phyloP scores from a whole-genome alignment of 305 asterid species.

The Vinca major region DNA sequence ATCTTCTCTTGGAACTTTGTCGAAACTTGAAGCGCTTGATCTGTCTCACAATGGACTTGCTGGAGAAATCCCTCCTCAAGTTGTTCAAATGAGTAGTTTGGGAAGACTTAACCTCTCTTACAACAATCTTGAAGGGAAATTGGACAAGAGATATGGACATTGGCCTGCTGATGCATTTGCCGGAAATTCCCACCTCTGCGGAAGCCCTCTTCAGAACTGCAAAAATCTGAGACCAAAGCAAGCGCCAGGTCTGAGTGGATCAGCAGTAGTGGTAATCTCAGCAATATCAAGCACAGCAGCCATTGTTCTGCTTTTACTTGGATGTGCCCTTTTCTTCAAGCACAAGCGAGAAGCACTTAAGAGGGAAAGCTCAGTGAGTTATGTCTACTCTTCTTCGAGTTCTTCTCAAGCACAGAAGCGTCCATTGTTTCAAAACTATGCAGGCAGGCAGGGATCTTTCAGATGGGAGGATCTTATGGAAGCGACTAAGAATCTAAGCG shows the following conservation, averaged over 20 bases:
- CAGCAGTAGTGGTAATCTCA: constrained; percentile 54
- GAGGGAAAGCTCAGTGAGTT: constrained; percentile 36
- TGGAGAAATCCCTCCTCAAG: constrained; percentile 64
- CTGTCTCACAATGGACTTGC: constrained; percentile 59
- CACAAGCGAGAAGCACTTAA: constrained; percentile 44
- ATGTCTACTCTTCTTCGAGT: constrained; percentile 38
- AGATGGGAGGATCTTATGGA: constrained; percentile 83
- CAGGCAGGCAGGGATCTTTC: constrained; percentile 38
- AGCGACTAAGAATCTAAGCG: constrained; percentile 78
- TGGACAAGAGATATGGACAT: constrained; percentile 46
- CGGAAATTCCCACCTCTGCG: constrained; percentile 63
- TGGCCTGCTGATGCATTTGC: constrained; percentile 67
- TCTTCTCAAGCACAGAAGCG: constrained; percentile 65
- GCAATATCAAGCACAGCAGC: constrained; percentile 45
- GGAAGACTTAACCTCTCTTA: constrained; percentile 65
- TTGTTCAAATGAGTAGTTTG: constrained; percentile 71
- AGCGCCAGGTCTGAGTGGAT: constrained; percentile 27
- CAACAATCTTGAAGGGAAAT: constrained; percentile 62
- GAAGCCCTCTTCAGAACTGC: constrained; percentile 63
- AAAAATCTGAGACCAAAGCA: constrained; percentile 20
- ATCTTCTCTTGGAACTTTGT: constrained; percentile 40
- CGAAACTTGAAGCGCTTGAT: constrained; percentile 79
- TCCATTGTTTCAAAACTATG: constrained; percentile 44
- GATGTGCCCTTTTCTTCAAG: constrained; percentile 55
- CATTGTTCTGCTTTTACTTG: constrained; percentile 42